Conservation (phyloP, 176 grass and related monocot species). For the Eleusine coracana region DNA sequence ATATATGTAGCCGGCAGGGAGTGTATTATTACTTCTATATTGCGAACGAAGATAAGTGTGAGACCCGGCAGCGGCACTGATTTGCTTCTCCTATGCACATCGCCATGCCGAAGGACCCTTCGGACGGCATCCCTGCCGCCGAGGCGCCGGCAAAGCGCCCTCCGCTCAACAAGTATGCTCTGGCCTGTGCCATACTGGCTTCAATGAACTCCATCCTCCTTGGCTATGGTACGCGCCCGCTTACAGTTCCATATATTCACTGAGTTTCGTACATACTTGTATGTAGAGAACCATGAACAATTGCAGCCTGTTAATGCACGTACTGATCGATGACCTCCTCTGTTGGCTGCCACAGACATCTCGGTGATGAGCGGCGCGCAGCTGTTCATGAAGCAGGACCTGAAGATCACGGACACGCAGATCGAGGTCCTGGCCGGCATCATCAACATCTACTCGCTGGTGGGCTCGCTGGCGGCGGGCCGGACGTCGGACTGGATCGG, state of each 20-base stretch:
- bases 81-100: background rate
- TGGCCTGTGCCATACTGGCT: conserved; percentile 66
- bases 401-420: conserved; percentile 63
- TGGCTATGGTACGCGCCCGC: conserved; percentile 61
- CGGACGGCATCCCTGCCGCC: conserved; percentile 31
- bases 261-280: background rate
- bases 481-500: conserved; percentile 88
- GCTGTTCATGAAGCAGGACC: conserved; percentile 68
- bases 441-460: conserved; percentile 79
- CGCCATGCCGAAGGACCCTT: conserved; percentile 42
- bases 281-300: background rate
- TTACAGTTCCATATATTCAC: background rate
- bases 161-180: conserved; percentile 65
- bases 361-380: conserved; percentile 89
- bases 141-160: conserved; percentile 50
- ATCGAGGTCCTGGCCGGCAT: conserved; percentile 86
- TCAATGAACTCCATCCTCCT: conserved; percentile 86
- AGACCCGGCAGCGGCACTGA: background rate
- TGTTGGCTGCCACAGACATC: conserved; percentile 22
- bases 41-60: conserved; percentile 12
- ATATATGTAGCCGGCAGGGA: background rate
- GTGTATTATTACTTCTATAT: background rate
- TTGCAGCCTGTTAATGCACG: background rate
- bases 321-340: background rate
- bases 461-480: conserved; percentile 81